Evolutionary conservation across 495 filamentous ascomycete species (phyloP).

Genomic region (Aspergillus asperescens): DNA sequence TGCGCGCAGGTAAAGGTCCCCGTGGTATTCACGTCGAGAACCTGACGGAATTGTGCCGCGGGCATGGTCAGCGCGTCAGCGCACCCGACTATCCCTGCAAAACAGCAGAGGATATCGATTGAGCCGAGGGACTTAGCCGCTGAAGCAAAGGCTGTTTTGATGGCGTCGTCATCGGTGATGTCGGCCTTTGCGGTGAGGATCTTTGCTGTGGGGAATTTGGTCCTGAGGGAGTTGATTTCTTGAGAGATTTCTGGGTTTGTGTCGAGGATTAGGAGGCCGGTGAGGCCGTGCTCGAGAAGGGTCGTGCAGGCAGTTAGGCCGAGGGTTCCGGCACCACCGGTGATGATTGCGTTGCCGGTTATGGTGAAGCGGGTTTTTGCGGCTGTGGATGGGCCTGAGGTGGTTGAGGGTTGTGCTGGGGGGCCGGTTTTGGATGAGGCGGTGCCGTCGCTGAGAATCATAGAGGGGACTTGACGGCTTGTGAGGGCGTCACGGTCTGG

Average conservation of each 20-base stretch:
- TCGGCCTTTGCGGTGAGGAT: conserved; percentile 48
- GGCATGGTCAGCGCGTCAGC: conserved; percentile 50
- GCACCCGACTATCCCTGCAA: conserved; percentile 62
- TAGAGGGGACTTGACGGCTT: not conserved
- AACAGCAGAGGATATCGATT: conserved; percentile 55
- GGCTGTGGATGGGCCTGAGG: not conserved
- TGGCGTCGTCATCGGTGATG: conserved; percentile 48
- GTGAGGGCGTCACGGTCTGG: not conserved
- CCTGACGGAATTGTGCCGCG: conserved; percentile 49
- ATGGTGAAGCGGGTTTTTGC: not conserved
- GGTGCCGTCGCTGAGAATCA: not conserved
- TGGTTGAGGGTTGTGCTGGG: not conserved
- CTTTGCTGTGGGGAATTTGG: conserved; percentile 48
- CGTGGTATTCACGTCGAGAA: conserved; percentile 62
- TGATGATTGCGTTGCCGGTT: conserved; percentile 31
- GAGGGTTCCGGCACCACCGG: conserved; percentile 63
- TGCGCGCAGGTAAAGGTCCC: conserved; percentile 61
- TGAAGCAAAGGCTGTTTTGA: conserved; percentile 36
- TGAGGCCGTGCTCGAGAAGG: conserved; percentile 63
- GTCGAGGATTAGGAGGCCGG: conserved; percentile 58
- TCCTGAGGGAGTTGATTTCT: conserved; percentile 34
- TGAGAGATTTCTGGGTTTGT: conserved; percentile 17
- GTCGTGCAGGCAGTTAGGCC: conserved; percentile 54
- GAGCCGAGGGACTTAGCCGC: conserved; percentile 42
- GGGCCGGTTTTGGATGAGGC: not conserved